Conservation (phyloP, 371 early-diverging fungal genomes). For the Rhizomucor miehei region DNA sequence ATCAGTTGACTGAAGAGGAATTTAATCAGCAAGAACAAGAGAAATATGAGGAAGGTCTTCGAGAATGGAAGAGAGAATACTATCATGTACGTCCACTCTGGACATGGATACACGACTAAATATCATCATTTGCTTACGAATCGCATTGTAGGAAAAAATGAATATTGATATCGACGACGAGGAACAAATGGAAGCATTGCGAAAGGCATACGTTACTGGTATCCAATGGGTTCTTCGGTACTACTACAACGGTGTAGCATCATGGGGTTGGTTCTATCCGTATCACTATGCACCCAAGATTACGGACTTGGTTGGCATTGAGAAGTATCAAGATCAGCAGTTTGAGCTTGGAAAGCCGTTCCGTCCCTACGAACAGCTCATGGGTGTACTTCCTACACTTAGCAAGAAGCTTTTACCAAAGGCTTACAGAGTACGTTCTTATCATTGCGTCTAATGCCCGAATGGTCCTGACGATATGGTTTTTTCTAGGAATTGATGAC, state of each 20-base stretch:
- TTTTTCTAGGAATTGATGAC: conserved; percentile 71
- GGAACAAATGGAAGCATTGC: conserved; percentile 58
- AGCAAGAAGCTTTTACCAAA: conserved; percentile 78
- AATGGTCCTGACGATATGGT: not conserved
- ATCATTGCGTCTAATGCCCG: not conserved
- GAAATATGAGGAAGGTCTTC: conserved; percentile 51
- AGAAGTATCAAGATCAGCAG: conserved; percentile 48
- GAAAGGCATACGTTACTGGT: conserved; percentile 85
- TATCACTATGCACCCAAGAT: conserved; percentile 99
- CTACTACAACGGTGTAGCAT: conserved; percentile 93
- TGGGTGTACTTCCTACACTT: conserved; percentile 96
- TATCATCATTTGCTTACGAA: not conserved
- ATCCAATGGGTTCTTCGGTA: conserved; percentile 98
- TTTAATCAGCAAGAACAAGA: conserved; percentile 52
- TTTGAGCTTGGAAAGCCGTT: conserved; percentile 90
- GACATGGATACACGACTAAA: not conserved
- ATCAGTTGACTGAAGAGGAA: conserved; percentile 39
- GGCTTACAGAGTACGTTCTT: conserved; percentile 59
- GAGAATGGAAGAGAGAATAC: conserved; percentile 69
- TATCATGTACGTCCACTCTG: conserved; percentile 47
- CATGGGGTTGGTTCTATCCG: conserved; percentile 99
- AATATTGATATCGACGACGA: conserved; percentile 52
- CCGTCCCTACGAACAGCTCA: conserved; percentile 96
- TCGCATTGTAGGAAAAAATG: conserved; percentile 60
- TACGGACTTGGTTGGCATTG: conserved; percentile 61